phyloP scores from a whole-genome alignment of 179 eudicot species.

The Beta macrorhiza region DNA sequence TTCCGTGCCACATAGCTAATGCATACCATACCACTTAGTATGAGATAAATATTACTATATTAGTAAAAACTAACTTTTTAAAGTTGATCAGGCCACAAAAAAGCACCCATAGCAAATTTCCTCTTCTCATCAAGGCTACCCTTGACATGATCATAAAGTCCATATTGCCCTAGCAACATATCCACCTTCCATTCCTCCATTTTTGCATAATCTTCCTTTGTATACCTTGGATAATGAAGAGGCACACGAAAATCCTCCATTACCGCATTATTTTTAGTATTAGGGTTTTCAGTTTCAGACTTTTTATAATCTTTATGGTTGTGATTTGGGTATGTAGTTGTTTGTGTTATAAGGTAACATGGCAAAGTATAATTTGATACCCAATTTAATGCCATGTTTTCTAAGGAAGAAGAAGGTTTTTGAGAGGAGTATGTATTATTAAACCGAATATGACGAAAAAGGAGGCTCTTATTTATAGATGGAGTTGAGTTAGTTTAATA shows the following conservation, averaged over 20 bases:
- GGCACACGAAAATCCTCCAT: conserved; percentile 28
- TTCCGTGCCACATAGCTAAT: too few species aligned
- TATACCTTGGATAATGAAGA: conserved; percentile 40
- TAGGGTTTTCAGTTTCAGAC: neutral
- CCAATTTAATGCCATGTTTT: conserved; percentile 23
- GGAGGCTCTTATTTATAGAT: conserved; percentile 21
- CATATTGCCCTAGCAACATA: conserved; percentile 30
- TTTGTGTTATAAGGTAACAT: conserved; percentile 17
- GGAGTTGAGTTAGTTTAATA: neutral
- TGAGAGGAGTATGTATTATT: conserved; percentile 6
- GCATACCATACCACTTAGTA: too few species aligned
- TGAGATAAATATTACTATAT: too few species aligned
- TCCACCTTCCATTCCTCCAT: conserved; percentile 48
- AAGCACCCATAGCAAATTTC: conserved; percentile 38
- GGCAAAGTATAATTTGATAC: conserved; percentile 11
- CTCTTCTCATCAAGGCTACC: conserved; percentile 43
- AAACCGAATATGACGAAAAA: conserved; percentile 14
- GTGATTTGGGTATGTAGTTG: neutral
- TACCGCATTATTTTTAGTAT: neutral
- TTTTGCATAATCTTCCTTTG: conserved; percentile 34
- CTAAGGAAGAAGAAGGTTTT: neutral
- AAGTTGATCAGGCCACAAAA: conserved; percentile 42
- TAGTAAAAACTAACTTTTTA: neutral
- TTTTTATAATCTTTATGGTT: neutral
- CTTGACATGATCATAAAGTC: conserved; percentile 28